Evolutionary conservation across 2,329 filamentous ascomycete genomes (phyloP).

Genomic region (Coleophoma crateriformis): DNA sequence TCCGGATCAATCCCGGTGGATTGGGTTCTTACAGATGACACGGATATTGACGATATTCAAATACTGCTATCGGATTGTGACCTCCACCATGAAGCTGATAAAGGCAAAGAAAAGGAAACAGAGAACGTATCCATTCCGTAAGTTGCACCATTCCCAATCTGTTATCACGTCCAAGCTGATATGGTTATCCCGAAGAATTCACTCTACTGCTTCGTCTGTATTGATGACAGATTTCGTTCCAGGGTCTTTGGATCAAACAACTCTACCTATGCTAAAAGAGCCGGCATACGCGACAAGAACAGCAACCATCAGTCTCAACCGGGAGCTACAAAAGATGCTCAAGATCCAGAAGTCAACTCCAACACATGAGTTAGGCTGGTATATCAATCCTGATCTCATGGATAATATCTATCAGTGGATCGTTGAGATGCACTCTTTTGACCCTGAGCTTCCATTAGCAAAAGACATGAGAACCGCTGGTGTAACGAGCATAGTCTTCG

Average conservation of each 20-base stretch:
- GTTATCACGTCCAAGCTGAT: no score
- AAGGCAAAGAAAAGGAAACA: conserved; percentile 2
- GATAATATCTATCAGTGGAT: conserved; percentile 81
- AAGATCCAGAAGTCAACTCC: conserved; percentile 57
- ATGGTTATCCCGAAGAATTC: no score
- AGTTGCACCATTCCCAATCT: no score
- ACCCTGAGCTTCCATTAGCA: conserved; percentile 60
- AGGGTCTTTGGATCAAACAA: conserved; percentile 55
- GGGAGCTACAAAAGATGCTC: conserved; percentile 59
- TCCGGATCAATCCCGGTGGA: no score
- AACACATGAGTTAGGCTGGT: conserved; percentile 72
- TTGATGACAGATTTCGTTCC: conserved; percentile 57
- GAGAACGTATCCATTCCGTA: no score
- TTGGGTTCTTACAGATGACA: neutral
- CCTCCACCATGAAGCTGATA: conserved; percentile 4
- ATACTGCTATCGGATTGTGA: conserved; percentile 33
- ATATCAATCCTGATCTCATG: conserved; percentile 56
- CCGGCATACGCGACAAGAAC: conserved; percentile 58
- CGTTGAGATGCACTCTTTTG: conserved; percentile 81
- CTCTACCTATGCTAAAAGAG: conserved; percentile 57
- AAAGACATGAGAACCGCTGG: conserved; percentile 63
- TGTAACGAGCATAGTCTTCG: conserved; percentile 67
- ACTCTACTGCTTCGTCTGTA: neutral
- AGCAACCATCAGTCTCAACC: conserved; percentile 58
- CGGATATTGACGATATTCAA: conserved; percentile 22